Base-by-base conservation (phyloP, 495 filamentous ascomycete genomes). In the Hypomontagnella monticulosa region DNA sequence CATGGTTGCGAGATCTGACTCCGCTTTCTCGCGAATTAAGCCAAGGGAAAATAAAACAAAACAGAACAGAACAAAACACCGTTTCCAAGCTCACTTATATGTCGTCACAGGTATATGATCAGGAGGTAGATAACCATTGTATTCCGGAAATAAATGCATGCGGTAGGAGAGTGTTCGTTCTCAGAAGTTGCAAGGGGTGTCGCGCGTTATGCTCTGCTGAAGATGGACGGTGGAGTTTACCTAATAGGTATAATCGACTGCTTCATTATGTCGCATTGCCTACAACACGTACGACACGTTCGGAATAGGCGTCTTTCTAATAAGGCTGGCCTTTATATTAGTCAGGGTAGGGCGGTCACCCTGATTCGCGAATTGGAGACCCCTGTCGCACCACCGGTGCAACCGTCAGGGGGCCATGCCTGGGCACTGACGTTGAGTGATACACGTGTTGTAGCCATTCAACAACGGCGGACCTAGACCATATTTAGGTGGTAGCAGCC, bases 311-410 rank as follows among this genome's bases (percentile, higher is more conserved):
- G 62, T 54, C 23, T 34, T 41, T 55, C 7, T 44, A 61, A 62
- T 62, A 62, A 58, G 64, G 58, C 64, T 67, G 48, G 57, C 33
- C 32, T 40, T 57, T 49, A 57, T 57, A 48, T 57, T 62, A 62
- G 52, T 62, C 53, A 53, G 52, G 64, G 40, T 46, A 44, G 36
- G 43, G 50, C 52, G 32, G 16, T 57, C 37, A 52, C 52, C 38
- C 48, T 58, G 52, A 57, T 67, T 62, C 48, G 64, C 18, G 53
- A 50, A 54, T 33, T n/a, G 12, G 11, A 20, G n/a, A 57, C 38
- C 64, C 64, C 41, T 62, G 64, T 62, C 42, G 23, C 44, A 61
- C 47, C 36, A 44, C 19, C 19, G 14, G 41, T 54, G 53, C 52
- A 48, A 53, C 34, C 6, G 18, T 58, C 52, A 57, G 43, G 64